Percentiles rank a stretch among this genome's conserved stretches.
These are phyloP conservation scores for Leucosporidium scottii DNA, from an alignment of 768 basidiomycete genomes.

Conservation along the genomic window DNA sequence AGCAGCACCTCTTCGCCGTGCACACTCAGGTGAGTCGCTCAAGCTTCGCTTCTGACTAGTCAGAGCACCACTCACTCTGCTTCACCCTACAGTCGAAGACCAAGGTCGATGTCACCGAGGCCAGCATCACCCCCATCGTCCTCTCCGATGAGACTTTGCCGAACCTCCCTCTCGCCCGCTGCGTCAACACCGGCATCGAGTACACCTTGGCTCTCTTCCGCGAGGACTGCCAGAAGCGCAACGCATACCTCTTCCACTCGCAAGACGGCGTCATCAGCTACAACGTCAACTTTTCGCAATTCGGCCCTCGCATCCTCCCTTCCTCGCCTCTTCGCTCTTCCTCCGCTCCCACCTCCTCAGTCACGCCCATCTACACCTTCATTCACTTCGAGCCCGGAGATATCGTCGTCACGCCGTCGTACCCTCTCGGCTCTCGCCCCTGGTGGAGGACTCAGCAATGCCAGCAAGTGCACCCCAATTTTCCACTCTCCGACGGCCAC, in stretches of 20 bases:
- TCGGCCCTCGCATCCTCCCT: background rate
- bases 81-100: background rate
- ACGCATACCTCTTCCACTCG: slow-evolving; percentile 5
- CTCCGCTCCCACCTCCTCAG: no score
- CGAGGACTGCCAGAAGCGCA: background rate
- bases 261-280: background rate
- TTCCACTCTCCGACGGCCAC: background rate
- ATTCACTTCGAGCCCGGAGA: slow-evolving; percentile 16
- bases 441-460: slow-evolving; percentile 18
- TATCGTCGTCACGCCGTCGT: slow-evolving; percentile 3
- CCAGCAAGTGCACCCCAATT: background rate
- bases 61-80: no score
- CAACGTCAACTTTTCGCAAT: background rate
- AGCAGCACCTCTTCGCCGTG: slow-evolving; percentile 1
- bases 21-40: background rate
- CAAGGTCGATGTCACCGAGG: background rate
- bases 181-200: background rate
- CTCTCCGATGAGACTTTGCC: background rate
- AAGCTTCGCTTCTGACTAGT: background rate
- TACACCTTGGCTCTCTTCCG: slow-evolving; percentile 1
- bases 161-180: background rate
- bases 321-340: background rate
- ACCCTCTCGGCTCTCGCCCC: background rate
- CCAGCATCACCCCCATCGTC: background rate
- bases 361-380: background rate